phyloP scores from a whole-genome alignment of 2,329 filamentous ascomycete species.

The Biscogniauxia mediterranea region DNA sequence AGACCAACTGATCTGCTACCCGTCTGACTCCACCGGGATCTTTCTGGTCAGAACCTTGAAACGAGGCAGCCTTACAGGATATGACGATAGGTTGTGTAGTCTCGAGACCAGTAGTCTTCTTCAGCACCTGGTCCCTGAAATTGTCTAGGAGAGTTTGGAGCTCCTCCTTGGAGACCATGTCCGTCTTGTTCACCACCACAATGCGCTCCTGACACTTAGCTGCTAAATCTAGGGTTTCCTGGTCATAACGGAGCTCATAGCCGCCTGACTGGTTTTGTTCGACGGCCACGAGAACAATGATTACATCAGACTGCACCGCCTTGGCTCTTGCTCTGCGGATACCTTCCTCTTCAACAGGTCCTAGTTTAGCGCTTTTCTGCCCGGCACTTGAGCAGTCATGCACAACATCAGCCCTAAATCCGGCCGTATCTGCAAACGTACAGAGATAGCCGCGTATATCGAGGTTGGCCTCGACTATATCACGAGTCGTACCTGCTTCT shows the following conservation, averaged over 20 bases:
- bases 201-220: slow-evolving; percentile 47
- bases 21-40: slow-evolving; percentile 66
- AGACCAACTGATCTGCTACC: slow-evolving; percentile 67
- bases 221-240: slow-evolving; percentile 55
- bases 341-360: slow-evolving; percentile 81
- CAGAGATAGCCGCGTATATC: slow-evolving; percentile 89
- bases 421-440: slow-evolving; percentile 93
- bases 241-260: slow-evolving; percentile 49
- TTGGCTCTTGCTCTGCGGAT: slow-evolving; percentile 82
- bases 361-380: slow-evolving; percentile 46
- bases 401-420: slow-evolving; percentile 58
- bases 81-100: slow-evolving; percentile 53
- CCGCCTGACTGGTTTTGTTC: slow-evolving; percentile 45
- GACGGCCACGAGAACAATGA: slow-evolving; percentile 77
- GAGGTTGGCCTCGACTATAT: slow-evolving; percentile 88
- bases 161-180: slow-evolving; percentile 40
- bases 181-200: slow-evolving; percentile 63
- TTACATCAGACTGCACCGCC: slow-evolving; percentile 79
- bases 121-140: slow-evolving; percentile 40
- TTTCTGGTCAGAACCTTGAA: slow-evolving; percentile 28
- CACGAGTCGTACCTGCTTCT: slow-evolving; percentile 89
- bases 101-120: slow-evolving; percentile 41
- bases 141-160: slow-evolving; percentile 39
- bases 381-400: slow-evolving; percentile 11
- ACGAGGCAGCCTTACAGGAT: slow-evolving; percentile 66